phyloP scores from a whole-genome alignment of 805 yeast species.

The Ogataea naganishii region DNA sequence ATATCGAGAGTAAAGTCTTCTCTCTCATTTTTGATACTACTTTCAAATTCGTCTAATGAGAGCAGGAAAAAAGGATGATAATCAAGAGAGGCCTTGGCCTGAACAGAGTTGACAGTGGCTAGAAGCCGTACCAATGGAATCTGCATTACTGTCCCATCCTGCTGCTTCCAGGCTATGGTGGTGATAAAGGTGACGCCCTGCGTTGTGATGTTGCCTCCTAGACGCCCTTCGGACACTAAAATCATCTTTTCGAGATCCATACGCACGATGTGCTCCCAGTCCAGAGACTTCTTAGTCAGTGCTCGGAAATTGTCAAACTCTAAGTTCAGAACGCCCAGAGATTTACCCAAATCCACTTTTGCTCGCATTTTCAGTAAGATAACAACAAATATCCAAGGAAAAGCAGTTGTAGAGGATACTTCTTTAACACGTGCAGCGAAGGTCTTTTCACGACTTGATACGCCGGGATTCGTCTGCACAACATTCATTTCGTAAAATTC shows the following conservation, averaged over 20 bases:
- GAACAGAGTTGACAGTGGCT: conserved; percentile 45
- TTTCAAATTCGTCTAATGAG: conserved; percentile 34
- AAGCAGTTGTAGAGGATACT: conserved; percentile 52
- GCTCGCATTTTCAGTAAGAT: conserved; percentile 43
- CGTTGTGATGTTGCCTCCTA: conserved; percentile 60
- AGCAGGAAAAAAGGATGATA: conserved; percentile 76
- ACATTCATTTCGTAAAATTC: conserved; percentile 21
- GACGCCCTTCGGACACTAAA: conserved; percentile 62
- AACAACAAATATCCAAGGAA: conserved; percentile 68
- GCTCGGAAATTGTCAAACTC: conserved; percentile 57
- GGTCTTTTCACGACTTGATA: conserved; percentile 14
- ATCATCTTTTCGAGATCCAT: conserved; percentile 45
- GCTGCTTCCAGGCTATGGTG: conserved; percentile 62
- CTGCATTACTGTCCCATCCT: conserved; percentile 29
- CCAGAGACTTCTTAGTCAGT: conserved; percentile 52
- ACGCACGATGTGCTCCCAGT: conserved; percentile 65
- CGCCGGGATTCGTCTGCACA: conserved; percentile 6
- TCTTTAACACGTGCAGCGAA: conserved; percentile 41
- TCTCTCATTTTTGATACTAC: conserved; percentile 63
- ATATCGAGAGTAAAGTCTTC: conserved; percentile 51
- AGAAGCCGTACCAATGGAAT: conserved; percentile 64
- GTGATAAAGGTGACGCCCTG: conserved; percentile 46
- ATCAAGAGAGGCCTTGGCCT: conserved; percentile 65
- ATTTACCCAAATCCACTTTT: conserved; percentile 71
- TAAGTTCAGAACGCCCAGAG: conserved; percentile 61